Conservation (phyloP, 129 eudicot genomes). For the Kitagawia praeruptora region DNA sequence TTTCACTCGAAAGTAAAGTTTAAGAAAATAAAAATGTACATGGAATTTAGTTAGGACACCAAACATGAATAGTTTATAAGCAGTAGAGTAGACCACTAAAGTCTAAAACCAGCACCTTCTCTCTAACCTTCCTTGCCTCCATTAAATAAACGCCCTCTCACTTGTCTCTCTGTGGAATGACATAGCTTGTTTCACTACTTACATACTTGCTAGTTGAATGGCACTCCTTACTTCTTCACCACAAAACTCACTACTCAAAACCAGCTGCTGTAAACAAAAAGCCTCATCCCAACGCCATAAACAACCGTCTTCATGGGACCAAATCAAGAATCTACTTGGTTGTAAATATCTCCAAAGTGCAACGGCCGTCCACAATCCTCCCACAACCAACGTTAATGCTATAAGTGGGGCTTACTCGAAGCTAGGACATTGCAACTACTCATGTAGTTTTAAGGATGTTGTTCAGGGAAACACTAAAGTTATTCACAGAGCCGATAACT, state of each 20-base stretch:
- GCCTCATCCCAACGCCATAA: slow-evolving; percentile 33
- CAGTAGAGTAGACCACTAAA: no score
- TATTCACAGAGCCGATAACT: slow-evolving; percentile 75
- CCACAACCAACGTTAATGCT: slow-evolving; percentile 1
- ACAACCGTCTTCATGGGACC: slow-evolving; percentile 79
- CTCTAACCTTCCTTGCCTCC: no score
- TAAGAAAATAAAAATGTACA: no score
- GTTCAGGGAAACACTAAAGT: slow-evolving; percentile 69
- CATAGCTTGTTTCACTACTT: background rate
- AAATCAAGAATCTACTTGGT: slow-evolving; percentile 62
- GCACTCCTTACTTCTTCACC: slow-evolving; percentile 45
- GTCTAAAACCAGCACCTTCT: no score
- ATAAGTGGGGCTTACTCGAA: slow-evolving; percentile 18
- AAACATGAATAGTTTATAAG: no score
- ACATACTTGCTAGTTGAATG: slow-evolving; percentile 19
- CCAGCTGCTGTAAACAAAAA: slow-evolving; percentile 27
- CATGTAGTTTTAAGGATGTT: slow-evolving; percentile 60
- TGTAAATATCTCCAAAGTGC: slow-evolving; percentile 59
- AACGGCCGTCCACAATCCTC: slow-evolving; percentile 46
- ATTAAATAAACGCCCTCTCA: slow-evolving; percentile 8
- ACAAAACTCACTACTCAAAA: slow-evolving; percentile 4
- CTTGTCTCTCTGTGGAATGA: background rate
- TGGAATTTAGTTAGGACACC: background rate
- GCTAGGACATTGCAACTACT: slow-evolving; percentile 54
- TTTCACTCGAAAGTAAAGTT: no score